Evolutionary conservation across 169 alveolate genomes (phyloP).

Genomic region (Plasmodium ovale): DNA sequence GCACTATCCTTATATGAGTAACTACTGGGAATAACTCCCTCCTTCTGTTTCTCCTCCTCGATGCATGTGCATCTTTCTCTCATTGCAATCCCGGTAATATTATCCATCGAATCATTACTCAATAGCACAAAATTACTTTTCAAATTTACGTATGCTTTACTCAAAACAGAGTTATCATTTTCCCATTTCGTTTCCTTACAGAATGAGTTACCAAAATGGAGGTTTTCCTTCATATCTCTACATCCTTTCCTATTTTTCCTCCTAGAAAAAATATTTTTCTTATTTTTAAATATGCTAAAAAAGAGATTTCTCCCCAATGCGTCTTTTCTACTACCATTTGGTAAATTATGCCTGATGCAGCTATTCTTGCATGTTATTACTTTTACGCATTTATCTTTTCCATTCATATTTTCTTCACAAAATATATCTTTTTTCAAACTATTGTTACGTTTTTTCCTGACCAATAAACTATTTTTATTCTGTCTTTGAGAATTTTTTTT

Average conservation of each 20-base stretch:
- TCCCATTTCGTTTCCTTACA: background rate
- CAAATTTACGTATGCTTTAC: background rate
- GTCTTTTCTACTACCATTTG: background rate
- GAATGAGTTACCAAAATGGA: background rate
- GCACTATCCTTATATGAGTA: too few relatives aligned
- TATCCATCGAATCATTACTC: background rate
- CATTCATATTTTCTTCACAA: background rate
- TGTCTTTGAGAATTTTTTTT: background rate
- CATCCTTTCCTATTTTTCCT: conserved; percentile 14
- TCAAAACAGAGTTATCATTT: background rate
- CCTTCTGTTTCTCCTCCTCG: too few relatives aligned
- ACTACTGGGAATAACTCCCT: too few relatives aligned
- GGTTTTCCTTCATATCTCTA: background rate
- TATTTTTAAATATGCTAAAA: conserved; percentile 26
- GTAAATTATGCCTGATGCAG: background rate
- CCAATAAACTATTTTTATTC: background rate
- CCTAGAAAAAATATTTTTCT: conserved; percentile 6
- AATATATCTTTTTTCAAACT: background rate
- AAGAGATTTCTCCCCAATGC: conserved; percentile 2
- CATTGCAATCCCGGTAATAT: background rate
- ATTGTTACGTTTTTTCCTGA: background rate
- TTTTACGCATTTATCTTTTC: conserved; percentile 8
- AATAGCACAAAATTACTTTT: background rate
- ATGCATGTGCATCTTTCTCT: too few relatives aligned
- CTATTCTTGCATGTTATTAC: conserved; percentile 19